Conservation (phyloP, 2,329 filamentous ascomycete species). For the Hirsutella rhossiliensis region DNA sequence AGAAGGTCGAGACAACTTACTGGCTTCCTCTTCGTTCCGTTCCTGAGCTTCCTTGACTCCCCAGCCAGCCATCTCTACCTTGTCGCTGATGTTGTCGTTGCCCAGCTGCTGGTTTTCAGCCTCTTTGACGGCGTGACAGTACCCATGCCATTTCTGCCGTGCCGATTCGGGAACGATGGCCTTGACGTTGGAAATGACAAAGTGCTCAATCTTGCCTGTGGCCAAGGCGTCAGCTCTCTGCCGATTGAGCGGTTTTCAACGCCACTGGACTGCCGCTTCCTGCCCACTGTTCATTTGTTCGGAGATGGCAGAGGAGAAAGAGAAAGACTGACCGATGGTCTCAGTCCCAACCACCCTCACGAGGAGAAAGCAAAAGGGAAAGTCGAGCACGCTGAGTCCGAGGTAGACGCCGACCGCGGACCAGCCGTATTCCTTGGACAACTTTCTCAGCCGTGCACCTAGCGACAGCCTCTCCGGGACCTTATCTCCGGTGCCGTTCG, state of each 20-base stretch:
- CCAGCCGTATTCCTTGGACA: slow-evolving; percentile 92
- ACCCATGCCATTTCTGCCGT: slow-evolving; percentile 39
- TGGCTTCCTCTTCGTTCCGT: slow-evolving; percentile 53
- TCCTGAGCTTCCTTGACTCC: slow-evolving; percentile 53
- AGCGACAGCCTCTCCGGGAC: slow-evolving; percentile 33
- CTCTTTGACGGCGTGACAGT: slow-evolving; percentile 33
- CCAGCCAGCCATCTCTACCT: slow-evolving; percentile 41
- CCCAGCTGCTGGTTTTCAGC: slow-evolving; percentile 30
- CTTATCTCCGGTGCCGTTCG: slow-evolving; percentile 7
- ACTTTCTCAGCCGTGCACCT: slow-evolving; percentile 63
- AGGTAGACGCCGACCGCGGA: slow-evolving; percentile 86
- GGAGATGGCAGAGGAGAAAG: background rate
- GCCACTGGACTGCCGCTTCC: too few species aligned
- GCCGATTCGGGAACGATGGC: slow-evolving; percentile 47
- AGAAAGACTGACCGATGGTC: slow-evolving; percentile 51
- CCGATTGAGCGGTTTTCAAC: too few species aligned
- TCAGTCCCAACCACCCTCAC: slow-evolving; percentile 78
- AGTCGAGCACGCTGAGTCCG: slow-evolving; percentile 70
- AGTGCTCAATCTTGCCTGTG: slow-evolving; percentile 51
- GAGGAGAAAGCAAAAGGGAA: slow-evolving; percentile 87
- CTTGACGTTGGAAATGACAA: slow-evolving; percentile 48
- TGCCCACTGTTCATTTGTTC: background rate
- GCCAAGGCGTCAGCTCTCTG: slow-evolving; percentile 2
- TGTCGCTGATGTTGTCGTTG: slow-evolving; percentile 29
- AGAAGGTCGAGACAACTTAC: slow-evolving; percentile 41